A percentile compares a stretch with the other conserved stretches of the same genome.
Evolutionary conservation across 2,329 filamentous ascomycete species (phyloP).

Genomic region (Myriosclerotinia curreyana): DNA sequence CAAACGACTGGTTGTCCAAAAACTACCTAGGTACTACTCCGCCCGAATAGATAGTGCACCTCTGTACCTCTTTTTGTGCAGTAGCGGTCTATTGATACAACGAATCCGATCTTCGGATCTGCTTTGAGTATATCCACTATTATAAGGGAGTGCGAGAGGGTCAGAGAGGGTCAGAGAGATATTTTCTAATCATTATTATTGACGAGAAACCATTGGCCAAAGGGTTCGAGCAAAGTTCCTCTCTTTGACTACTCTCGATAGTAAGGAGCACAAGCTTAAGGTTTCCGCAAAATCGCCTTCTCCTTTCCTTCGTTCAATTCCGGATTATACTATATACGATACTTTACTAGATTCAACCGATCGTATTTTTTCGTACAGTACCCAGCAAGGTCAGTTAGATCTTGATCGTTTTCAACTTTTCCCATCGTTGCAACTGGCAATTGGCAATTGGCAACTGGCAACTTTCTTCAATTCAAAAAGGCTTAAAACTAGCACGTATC

Average conservation of each 20-base stretch:
- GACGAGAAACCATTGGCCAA: constrained; percentile 1
- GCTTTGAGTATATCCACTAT: background rate
- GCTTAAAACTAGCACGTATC: background rate
- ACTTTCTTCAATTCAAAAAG: background rate
- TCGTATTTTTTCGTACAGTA: no score
- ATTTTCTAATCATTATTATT: background rate
- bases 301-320: background rate
- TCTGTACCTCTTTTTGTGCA: background rate
- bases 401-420: background rate
- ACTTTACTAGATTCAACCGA: background rate
- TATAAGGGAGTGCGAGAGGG: background rate
- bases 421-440: background rate
- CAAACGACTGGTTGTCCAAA: background rate
- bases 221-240: background rate
- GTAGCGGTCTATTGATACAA: constrained; percentile 16
- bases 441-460: background rate
- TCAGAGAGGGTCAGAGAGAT: background rate
- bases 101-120: background rate
- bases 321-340: background rate
- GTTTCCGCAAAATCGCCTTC: background rate
- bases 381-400: background rate
- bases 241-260: background rate
- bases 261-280: background rate
- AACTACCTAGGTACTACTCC: background rate
- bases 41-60: background rate